phyloP scores from a whole-genome alignment of 257 asterid genomes.

The Dorcoceras hygrometricum region DNA sequence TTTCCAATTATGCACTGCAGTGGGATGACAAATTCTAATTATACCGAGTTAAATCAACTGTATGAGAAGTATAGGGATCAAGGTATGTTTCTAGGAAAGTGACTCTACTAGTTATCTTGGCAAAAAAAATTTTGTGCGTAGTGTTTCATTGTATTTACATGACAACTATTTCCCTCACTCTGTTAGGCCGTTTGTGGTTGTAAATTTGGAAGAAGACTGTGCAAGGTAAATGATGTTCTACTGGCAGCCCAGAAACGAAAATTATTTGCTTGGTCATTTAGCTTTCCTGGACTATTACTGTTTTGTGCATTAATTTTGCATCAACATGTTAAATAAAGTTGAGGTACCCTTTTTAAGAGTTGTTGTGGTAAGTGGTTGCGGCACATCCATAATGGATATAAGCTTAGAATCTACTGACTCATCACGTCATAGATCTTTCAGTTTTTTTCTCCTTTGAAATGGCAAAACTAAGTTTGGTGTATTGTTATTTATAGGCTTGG shows the following conservation, averaged over 20 bases:
- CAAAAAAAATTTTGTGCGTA: constrained; percentile 4
- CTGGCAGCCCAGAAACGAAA: too few relatives aligned
- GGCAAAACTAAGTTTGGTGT: neutral
- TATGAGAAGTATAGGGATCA: constrained; percentile 59
- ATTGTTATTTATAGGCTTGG: constrained; percentile 46
- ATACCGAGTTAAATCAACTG: constrained; percentile 66
- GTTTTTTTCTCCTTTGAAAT: constrained; percentile 7
- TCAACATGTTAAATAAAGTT: too few relatives aligned
- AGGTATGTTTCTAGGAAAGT: constrained; percentile 39
- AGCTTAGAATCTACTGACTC: too few relatives aligned
- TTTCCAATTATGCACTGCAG: constrained; percentile 34
- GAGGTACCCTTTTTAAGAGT: too few relatives aligned
- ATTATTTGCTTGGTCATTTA: too few relatives aligned
- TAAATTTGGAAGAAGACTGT: constrained; percentile 11
- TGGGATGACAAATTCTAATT: constrained; percentile 90
- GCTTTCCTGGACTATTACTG: too few relatives aligned
- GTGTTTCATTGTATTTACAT: constrained; percentile 7
- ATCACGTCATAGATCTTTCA: too few relatives aligned
- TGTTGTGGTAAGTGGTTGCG: too few relatives aligned
- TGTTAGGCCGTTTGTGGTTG: neutral
- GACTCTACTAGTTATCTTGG: neutral
- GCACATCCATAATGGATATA: too few relatives aligned
- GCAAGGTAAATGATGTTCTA: too few relatives aligned
- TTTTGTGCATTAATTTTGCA: too few relatives aligned
- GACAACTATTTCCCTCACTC: too few relatives aligned